These are phyloP conservation scores for Holtermanniella nyarrowii DNA, from an alignment of 768 basidiomycete species.

Conservation along the genomic window DNA sequence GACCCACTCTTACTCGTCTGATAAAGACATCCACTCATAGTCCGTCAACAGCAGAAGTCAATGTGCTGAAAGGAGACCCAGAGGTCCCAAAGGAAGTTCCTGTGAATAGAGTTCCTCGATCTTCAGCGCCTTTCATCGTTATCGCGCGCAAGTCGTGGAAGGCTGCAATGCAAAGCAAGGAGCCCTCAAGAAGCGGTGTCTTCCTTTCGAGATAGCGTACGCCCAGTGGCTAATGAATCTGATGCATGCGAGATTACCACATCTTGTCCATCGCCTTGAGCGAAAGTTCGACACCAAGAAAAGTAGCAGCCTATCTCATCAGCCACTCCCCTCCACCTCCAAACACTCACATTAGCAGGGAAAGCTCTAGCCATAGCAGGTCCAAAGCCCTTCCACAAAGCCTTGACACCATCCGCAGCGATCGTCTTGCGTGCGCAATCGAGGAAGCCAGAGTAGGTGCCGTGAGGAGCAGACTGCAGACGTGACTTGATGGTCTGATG, in stretches of 20 bases:
- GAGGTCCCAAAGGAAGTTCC: too few species aligned
- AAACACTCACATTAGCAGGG: constrained; percentile 92
- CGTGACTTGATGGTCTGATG: constrained; percentile 84
- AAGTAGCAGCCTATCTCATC: constrained; percentile 20
- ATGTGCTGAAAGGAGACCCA: too few species aligned
- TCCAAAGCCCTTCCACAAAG: constrained; percentile 94
- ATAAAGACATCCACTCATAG: too few species aligned
- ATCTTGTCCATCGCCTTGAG: constrained; percentile 68
- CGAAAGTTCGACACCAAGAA: constrained; percentile 80
- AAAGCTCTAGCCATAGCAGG: constrained; percentile 92
- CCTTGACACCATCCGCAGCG: constrained; percentile 69
- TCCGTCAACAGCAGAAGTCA: too few species aligned
- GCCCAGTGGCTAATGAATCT: too few species aligned
- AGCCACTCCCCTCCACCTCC: constrained; percentile 27
- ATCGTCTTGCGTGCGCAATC: constrained; percentile 91
- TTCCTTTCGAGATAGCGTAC: too few species aligned
- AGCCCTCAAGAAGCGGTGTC: too few species aligned
- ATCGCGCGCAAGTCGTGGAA: too few species aligned
- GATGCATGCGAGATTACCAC: constrained; percentile 31
- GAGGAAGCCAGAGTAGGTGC: constrained; percentile 88
- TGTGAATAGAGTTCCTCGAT: too few species aligned
- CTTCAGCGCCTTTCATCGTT: too few species aligned
- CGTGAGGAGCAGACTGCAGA: constrained; percentile 89
- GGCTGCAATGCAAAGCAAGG: too few species aligned
- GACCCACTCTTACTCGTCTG: too few species aligned